Evolutionary conservation across 2,329 filamentous ascomycete genomes (phyloP).

Genomic region (Fusarium sp.): DNA sequence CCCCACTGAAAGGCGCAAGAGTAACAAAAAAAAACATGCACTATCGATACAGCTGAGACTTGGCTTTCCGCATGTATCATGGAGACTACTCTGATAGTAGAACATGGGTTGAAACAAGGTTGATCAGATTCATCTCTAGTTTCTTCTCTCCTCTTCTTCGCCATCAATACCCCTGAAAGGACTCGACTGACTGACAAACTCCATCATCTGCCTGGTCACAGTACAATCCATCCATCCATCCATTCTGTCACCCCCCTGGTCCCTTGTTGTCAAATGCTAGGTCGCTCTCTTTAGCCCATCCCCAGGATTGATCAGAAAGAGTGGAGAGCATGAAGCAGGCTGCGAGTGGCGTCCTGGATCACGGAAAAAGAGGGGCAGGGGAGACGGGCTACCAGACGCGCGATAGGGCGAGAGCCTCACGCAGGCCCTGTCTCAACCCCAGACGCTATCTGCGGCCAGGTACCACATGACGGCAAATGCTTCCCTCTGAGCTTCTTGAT

Average conservation of each 20-base stretch:
- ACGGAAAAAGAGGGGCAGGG: slow-evolving; percentile 12
- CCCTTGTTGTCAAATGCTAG: slow-evolving; percentile 2
- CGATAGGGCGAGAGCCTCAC: slow-evolving; percentile 34
- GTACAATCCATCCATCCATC: background rate
- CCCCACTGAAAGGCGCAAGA: background rate
- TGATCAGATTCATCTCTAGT: background rate
- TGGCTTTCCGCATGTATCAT: background rate
- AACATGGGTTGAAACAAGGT: background rate
- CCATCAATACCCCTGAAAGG: background rate
- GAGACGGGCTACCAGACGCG: slow-evolving; percentile 10
- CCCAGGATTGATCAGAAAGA: slow-evolving; percentile 39
- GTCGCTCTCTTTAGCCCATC: slow-evolving; percentile 13
- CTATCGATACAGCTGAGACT: slow-evolving; percentile 14
- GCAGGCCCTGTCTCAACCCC: slow-evolving; percentile 27
- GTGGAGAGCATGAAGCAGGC: slow-evolving; percentile 18
- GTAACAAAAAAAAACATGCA: background rate
- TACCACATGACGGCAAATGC: slow-evolving; percentile 38
- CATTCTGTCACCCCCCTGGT: slow-evolving; percentile 8
- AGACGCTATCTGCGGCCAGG: slow-evolving; percentile 39
- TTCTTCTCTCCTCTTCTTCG: background rate
- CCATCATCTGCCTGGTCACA: background rate
- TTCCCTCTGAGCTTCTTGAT: slow-evolving; percentile 4
- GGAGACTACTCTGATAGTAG: background rate
- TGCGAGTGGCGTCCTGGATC: slow-evolving; percentile 23
- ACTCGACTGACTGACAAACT: background rate